phyloP scores from a whole-genome alignment of 257 asterid genomes.

The Echium plantagineum region DNA sequence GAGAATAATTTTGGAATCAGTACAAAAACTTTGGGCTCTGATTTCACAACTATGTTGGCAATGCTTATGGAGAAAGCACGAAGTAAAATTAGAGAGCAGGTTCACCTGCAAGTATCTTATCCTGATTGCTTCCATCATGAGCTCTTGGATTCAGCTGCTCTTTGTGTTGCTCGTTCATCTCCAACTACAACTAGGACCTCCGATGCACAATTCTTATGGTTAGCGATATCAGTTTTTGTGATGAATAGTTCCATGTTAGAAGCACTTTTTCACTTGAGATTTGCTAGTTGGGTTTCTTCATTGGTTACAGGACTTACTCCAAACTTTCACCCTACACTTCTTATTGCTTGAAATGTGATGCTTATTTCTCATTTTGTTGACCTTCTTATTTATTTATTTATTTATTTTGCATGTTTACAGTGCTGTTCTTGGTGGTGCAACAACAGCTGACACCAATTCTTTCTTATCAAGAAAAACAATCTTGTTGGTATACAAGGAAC shows the following conservation, averaged over 20 bases:
- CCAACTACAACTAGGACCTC: conserved; percentile 39
- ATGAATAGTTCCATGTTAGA: neutral
- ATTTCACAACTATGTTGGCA: conserved; percentile 38
- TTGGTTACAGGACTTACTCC: neutral
- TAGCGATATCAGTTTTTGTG: conserved; percentile 18
- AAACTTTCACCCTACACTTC: neutral
- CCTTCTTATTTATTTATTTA: neutral
- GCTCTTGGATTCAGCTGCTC: conserved; percentile 65
- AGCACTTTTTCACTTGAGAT: neutral
- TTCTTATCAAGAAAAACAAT: conserved; percentile 44
- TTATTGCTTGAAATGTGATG: conserved; percentile 6
- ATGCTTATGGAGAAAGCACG: conserved; percentile 72
- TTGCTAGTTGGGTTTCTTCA: neutral
- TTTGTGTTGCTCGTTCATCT: conserved; percentile 32
- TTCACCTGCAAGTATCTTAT: conserved; percentile 25
- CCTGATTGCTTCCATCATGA: conserved; percentile 49
- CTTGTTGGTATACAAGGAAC: conserved; percentile 43
- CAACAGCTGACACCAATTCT: conserved; percentile 40
- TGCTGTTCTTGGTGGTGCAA: conserved; percentile 74
- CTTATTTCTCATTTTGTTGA: conserved; percentile 7
- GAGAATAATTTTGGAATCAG: conserved; percentile 21
- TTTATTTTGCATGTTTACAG: conserved; percentile 31
- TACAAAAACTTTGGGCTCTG: conserved; percentile 24
- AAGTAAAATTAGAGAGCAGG: conserved; percentile 33
- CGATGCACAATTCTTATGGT: conserved; percentile 58